These are phyloP conservation scores for Penicillium manginii DNA, from an alignment of 495 filamentous ascomycete species.

Conservation along the genomic window DNA sequence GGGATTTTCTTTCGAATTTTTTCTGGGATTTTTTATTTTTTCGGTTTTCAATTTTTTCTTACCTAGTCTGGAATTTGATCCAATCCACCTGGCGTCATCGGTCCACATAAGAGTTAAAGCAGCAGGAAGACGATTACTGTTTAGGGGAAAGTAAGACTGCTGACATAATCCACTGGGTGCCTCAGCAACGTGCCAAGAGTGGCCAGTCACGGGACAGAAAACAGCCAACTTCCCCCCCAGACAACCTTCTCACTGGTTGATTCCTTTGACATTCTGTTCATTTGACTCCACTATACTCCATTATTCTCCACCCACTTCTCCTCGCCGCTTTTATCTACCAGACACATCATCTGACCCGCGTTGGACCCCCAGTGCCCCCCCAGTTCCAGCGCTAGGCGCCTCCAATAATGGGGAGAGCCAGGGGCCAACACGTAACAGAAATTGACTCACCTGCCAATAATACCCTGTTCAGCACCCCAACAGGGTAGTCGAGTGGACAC, in stretches of 20 bases:
- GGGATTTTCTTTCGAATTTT: constrained; percentile 22
- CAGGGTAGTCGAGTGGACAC: constrained; percentile 14
- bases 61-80: background rate
- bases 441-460: constrained; percentile 33
- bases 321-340: constrained; percentile 20
- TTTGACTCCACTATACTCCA: constrained; percentile 1
- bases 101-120: constrained; percentile 5
- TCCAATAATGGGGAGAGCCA: constrained; percentile 22
- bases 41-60: constrained; percentile 28
- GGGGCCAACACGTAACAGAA: constrained; percentile 48
- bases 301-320: background rate
- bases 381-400: constrained; percentile 6
- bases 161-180: constrained; percentile 12
- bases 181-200: constrained; percentile 15
- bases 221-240: background rate
- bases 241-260: constrained; percentile 2
- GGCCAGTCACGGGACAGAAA: background rate
- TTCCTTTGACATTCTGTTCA: background rate
- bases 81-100: constrained; percentile 21
- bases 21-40: constrained; percentile 26
- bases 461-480: constrained; percentile 10
- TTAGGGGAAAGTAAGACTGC: background rate
- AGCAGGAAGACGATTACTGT: background rate
- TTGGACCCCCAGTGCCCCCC: background rate
- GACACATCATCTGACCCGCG: constrained; percentile 37